Evolutionary conservation across 2,329 filamentous ascomycete species (phyloP).

Genomic region (Aspergillus nomiae): DNA sequence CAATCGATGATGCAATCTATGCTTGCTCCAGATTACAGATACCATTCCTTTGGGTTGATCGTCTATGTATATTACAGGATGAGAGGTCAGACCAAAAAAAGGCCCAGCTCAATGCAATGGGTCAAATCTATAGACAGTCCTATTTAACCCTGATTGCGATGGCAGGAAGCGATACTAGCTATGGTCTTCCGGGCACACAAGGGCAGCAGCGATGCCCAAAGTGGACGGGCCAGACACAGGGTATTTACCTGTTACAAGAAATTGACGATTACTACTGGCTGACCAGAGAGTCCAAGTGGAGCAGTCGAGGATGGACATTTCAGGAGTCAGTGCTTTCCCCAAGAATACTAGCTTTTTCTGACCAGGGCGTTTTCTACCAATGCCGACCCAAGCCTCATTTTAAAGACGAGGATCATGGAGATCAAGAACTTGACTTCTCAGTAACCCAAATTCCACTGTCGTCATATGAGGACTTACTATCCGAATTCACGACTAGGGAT

Average conservation of each 20-base stretch:
- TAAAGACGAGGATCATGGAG: too few relatives aligned
- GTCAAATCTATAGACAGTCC: not conserved
- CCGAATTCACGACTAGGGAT: not conserved
- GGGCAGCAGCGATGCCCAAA: not conserved
- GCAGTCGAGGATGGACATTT: constrained; percentile 2
- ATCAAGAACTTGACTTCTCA: too few relatives aligned
- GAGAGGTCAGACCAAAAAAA: not conserved
- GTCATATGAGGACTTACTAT: not conserved
- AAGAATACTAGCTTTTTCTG: not conserved
- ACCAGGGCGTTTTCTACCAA: not conserved
- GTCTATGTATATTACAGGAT: constrained; percentile 5
- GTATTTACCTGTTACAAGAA: not conserved
- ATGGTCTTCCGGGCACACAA: not conserved
- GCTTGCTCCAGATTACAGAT: not conserved
- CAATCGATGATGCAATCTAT: not conserved
- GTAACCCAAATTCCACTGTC: not conserved
- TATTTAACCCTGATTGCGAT: constrained; percentile 1
- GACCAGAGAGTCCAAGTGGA: not conserved
- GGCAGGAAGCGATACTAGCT: not conserved
- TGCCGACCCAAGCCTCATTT: not conserved
- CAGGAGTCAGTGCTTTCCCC: not conserved
- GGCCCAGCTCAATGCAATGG: not conserved
- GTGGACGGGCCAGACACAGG: not conserved
- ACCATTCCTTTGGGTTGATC: constrained; percentile 3
- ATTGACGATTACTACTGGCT: not conserved